Percentiles rank a stretch among this genome's conserved stretches.
These are phyloP conservation scores for Diplodia scrobiculata DNA, from an alignment of 2,329 filamentous ascomycete species.

Conservation along the genomic window DNA sequence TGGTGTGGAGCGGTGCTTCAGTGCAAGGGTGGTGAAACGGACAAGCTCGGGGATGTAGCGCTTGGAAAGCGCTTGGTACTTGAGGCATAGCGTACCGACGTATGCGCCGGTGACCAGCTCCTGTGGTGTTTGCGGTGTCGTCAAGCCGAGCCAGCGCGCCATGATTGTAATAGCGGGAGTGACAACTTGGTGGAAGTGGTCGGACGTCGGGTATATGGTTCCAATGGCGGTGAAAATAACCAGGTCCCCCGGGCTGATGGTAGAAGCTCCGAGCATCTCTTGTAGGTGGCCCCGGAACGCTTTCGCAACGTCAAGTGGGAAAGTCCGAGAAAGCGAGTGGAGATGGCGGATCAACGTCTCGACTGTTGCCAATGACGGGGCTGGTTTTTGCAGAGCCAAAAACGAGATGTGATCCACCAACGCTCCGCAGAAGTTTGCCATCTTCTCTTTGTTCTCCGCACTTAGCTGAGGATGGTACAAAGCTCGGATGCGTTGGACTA, in stretches of 20 bases:
- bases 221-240: slow-evolving; percentile 80
- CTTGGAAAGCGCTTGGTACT: slow-evolving; percentile 82
- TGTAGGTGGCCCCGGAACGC: slow-evolving; percentile 75
- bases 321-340: slow-evolving; percentile 87
- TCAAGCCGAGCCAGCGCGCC: slow-evolving; percentile 78
- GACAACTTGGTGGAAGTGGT: slow-evolving; percentile 94
- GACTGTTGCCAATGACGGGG: slow-evolving; percentile 66
- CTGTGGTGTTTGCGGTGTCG: slow-evolving; percentile 63
- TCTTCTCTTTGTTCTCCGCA: slow-evolving; percentile 79
- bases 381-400: slow-evolving; percentile 54
- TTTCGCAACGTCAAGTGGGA: slow-evolving; percentile 73
- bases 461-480: slow-evolving; percentile 89
- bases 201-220: slow-evolving; percentile 87
- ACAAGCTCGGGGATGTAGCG: slow-evolving; percentile 87
- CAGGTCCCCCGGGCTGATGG: slow-evolving; percentile 69
- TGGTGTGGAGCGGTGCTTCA: slow-evolving; percentile 52
- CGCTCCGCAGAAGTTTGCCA: slow-evolving; percentile 67
- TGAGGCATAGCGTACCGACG: slow-evolving; percentile 73
- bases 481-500: slow-evolving; percentile 86
- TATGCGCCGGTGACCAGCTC: slow-evolving; percentile 76
- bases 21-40: slow-evolving; percentile 75
- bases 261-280: slow-evolving; percentile 56
- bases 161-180: slow-evolving; percentile 89
- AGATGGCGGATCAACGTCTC: slow-evolving; percentile 86
- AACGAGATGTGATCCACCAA: slow-evolving; percentile 68